Evolutionary conservation across 78 protist genomes (phyloP), one percentile per base, ranked within the genome.

Genomic region (Dictyostelium brefeldianum): DNA sequence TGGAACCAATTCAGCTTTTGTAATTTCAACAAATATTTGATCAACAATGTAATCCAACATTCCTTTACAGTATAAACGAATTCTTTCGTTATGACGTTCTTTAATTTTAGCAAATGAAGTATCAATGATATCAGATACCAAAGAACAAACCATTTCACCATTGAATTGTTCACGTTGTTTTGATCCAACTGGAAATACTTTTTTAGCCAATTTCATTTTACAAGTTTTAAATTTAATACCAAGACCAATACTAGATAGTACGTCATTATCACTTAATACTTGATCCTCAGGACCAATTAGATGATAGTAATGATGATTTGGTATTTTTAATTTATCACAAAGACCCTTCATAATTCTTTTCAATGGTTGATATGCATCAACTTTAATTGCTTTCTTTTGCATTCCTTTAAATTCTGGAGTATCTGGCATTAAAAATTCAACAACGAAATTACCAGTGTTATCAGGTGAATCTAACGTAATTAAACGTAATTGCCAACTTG

Each of bases 381-480:
- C 92, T 75, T 85, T 85, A 8, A 85, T 74, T 7, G 92, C 81
- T 48, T 85, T 85, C 77, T 85, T 85, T 62, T 85, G 92, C 92
- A 85, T 85, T 14, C 83, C 83, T 29, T 85, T 85, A 18, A 85
- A 85, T 27, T 85, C 92, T 74, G 92, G 92, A 25, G 75, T 51
- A 53, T 85, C 77, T 36, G 92, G 92, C 78, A 85, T 57, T 17
- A 31, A 29, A 41, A 85, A 85, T 48, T 85, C 92, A 5, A 85
- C 92, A 0, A 85, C 92, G 65, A 85, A 85, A 46, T 85, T 85
- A 47, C 92, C 92, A 1, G 92, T 85, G 17, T 43, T 59, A 20
- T 85, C 92, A 36, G 92, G 92, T 48, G 71, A 62, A 4, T 85
- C 80, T 4, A 85, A 65, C 20, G 92, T 41, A 15, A 85, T 75